Evolutionary conservation across 257 asterid genomes (phyloP).

Genomic region (Solanum bukasovii): DNA sequence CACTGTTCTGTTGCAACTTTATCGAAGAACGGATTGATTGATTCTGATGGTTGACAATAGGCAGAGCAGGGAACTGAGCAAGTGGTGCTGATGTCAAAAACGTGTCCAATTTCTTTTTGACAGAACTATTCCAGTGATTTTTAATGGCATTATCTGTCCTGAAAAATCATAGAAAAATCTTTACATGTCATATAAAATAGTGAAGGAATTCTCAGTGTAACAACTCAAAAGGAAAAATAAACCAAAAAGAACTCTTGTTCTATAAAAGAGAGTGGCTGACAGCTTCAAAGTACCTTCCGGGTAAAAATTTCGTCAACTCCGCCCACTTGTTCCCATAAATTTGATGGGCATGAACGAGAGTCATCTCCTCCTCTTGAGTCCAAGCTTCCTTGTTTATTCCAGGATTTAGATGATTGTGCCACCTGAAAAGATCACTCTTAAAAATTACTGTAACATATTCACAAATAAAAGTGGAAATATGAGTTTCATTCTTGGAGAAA

Average conservation of each 20-base stretch:
- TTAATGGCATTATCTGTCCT: conserved; percentile 92
- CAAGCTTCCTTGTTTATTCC: conserved; percentile 82
- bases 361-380: conserved; percentile 92
- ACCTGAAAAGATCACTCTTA: conserved; percentile 32
- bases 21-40: conserved; percentile 52
- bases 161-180: conserved; percentile 22
- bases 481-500: not conserved
- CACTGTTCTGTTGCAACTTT: conserved; percentile 65
- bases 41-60: conserved; percentile 31
- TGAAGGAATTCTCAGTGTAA: not conserved
- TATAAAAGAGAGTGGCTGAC: conserved; percentile 1
- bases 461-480: not conserved
- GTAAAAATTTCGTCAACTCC: conserved; percentile 75
- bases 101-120: conserved; percentile 80
- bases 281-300: conserved; percentile 61
- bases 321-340: conserved; percentile 98
- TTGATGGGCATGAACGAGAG: conserved; percentile 77
- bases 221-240: not conserved
- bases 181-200: conserved; percentile 5
- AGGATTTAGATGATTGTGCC: conserved; percentile 99
- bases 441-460: not conserved
- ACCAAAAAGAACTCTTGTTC: not conserved
- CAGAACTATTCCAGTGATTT: conserved; percentile 94
- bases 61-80: conserved; percentile 61
- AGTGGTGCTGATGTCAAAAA: conserved; percentile 84